These are phyloP conservation scores for Lasiodiplodia hormozganensis DNA, from an alignment of 2,329 filamentous ascomycete species.

Conservation along the genomic window DNA sequence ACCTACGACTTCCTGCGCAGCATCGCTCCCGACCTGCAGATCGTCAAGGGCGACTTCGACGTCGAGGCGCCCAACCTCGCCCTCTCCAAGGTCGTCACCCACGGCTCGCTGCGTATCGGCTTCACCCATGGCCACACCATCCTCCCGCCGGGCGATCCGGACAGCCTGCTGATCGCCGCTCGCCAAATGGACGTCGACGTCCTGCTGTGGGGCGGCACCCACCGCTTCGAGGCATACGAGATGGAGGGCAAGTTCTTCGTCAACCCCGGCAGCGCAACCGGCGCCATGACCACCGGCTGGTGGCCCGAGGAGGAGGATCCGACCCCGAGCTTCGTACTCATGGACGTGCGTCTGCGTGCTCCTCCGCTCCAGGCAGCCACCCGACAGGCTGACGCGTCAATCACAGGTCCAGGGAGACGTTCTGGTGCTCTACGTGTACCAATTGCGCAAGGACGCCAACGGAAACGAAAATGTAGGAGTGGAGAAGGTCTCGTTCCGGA, in stretches of 20 bases:
- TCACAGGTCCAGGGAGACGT: slow-evolving; percentile 91
- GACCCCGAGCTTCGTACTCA: slow-evolving; percentile 91
- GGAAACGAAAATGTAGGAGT: slow-evolving; percentile 61
- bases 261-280: slow-evolving; percentile 72
- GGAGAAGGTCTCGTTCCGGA: slow-evolving; percentile 64
- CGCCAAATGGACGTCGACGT: slow-evolving; percentile 76
- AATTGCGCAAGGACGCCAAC: slow-evolving; percentile 59
- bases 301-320: slow-evolving; percentile 69
- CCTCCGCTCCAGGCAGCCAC: slow-evolving; percentile 23
- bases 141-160: slow-evolving; percentile 71
- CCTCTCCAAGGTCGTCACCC: slow-evolving; percentile 73
- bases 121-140: slow-evolving; percentile 77
- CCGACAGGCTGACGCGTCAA: slow-evolving; percentile 7
- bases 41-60: slow-evolving; percentile 75
- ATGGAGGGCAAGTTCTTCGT: slow-evolving; percentile 76
- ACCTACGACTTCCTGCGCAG: slow-evolving; percentile 64
- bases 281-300: slow-evolving; percentile 67
- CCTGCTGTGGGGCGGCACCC: slow-evolving; percentile 72
- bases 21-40: slow-evolving; percentile 68
- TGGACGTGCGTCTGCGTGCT: slow-evolving; percentile 80
- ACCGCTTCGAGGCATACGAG: slow-evolving; percentile 74
- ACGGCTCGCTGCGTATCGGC: slow-evolving; percentile 71
- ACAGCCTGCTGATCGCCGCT: slow-evolving; percentile 70
- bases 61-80: slow-evolving; percentile 70
- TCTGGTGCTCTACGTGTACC: slow-evolving; percentile 91